These are phyloP conservation scores for Coix lacrymajobi DNA, from an alignment of 176 grass and related monocot species.

Conservation along the genomic window DNA sequence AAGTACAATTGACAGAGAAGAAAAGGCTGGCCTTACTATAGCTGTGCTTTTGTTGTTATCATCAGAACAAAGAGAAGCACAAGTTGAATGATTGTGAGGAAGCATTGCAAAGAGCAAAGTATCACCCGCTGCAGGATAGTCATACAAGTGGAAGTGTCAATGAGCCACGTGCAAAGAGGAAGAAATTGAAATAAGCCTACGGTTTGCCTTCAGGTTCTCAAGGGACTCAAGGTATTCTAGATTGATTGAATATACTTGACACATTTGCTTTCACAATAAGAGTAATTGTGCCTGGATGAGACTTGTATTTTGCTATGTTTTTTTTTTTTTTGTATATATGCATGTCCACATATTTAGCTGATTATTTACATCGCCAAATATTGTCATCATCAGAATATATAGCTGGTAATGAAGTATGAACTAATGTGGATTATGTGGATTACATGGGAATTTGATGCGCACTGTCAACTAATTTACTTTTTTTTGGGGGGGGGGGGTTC, in stretches of 20 bases:
- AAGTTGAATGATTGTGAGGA: constrained; percentile 60
- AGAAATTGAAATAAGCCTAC: constrained; percentile 47
- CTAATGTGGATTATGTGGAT: not conserved
- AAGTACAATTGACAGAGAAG: not conserved
- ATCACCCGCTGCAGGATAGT: constrained; percentile 55
- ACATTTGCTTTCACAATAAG: not conserved
- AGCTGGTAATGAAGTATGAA: not conserved
- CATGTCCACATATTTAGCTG: not conserved
- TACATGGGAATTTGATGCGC: not conserved
- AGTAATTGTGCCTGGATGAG: not conserved
- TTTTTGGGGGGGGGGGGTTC: no score
- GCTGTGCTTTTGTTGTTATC: constrained; percentile 31
- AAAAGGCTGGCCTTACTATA: constrained; percentile 25
- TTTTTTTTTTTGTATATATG: not conserved
- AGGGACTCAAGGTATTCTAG: constrained; percentile 11
- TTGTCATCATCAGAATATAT: not conserved
- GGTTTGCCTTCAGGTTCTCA: not conserved
- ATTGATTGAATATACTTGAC: not conserved
- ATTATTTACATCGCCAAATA: not conserved
- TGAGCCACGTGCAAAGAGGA: constrained; percentile 35
- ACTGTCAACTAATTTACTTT: not conserved
- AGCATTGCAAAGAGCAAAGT: constrained; percentile 57
- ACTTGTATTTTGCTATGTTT: not conserved
- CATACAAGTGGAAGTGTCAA: constrained; percentile 13
- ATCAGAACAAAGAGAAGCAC: constrained; percentile 68